Percentiles rank a stretch among this genome's conserved stretches.
phyloP scores from a whole-genome alignment of 2,329 filamentous ascomycete genomes.

The Clonostachys rhizophaga region DNA sequence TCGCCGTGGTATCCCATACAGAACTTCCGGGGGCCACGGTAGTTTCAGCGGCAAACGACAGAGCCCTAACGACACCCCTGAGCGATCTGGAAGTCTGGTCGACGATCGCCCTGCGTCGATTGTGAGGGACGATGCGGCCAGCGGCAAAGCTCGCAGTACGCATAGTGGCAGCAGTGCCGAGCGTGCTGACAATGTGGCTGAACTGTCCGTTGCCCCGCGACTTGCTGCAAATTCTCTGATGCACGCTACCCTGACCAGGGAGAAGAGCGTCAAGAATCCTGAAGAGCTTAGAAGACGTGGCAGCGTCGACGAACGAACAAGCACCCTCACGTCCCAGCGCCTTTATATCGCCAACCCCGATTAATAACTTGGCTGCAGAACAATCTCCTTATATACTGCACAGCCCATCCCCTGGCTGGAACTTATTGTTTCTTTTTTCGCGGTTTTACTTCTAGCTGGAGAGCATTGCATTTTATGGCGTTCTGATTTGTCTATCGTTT shows the following conservation, averaged over 20 bases:
- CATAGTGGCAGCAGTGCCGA: conserved; percentile 54
- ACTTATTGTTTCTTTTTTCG: no score
- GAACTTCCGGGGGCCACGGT: conserved; percentile 41
- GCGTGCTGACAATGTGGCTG: conserved; percentile 54
- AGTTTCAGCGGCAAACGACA: conserved; percentile 35
- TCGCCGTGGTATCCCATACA: conserved; percentile 41
- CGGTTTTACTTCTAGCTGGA: no score
- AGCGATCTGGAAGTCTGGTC: conserved; percentile 47
- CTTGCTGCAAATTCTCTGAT: conserved; percentile 55
- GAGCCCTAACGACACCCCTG: conserved; percentile 52
- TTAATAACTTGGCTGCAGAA: conserved; percentile 20
- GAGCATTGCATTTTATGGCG: no score
- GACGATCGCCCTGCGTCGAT: conserved; percentile 25
- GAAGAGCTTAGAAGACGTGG: conserved; percentile 73
- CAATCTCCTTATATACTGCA: not conserved
- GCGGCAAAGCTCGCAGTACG: conserved; percentile 43
- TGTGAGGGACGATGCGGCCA: conserved; percentile 32
- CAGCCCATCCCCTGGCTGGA: not conserved
- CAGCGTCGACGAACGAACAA: conserved; percentile 78
- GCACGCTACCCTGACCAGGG: conserved; percentile 52
- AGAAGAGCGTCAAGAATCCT: conserved; percentile 61
- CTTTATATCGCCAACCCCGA: conserved; percentile 87
- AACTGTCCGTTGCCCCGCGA: conserved; percentile 42
- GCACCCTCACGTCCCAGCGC: conserved; percentile 67
- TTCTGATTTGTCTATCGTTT: no score